phyloP scores from a whole-genome alignment of 2,329 filamentous ascomycete species.

The Colletotrichum chlorophyti region DNA sequence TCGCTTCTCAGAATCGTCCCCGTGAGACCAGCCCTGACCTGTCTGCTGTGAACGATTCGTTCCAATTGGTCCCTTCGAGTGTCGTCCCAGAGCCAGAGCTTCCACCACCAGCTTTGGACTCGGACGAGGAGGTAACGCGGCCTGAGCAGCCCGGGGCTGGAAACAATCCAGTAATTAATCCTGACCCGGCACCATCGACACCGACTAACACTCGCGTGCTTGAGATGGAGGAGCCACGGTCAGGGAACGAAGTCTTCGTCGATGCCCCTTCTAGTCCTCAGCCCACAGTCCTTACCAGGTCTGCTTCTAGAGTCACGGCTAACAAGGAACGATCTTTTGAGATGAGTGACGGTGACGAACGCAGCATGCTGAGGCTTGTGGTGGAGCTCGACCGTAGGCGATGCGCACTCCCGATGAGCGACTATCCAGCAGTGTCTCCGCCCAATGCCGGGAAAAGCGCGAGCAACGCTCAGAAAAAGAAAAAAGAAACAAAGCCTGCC shows the following conservation, averaged over 20 bases:
- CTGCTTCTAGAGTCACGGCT: constrained; percentile 32
- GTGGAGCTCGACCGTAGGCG: constrained; percentile 56
- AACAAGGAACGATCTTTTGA: constrained; percentile 42
- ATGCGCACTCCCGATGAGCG: constrained; percentile 35
- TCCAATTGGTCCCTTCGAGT: constrained; percentile 38
- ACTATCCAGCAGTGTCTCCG: constrained; percentile 36
- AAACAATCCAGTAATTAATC: background rate
- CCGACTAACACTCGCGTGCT: constrained; percentile 19
- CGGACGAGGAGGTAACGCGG: background rate
- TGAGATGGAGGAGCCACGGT: constrained; percentile 46
- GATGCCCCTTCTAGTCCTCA: constrained; percentile 56
- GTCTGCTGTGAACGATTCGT: constrained; percentile 23
- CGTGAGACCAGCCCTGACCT: constrained; percentile 13
- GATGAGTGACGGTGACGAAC: constrained; percentile 53
- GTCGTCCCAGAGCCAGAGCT: constrained; percentile 21
- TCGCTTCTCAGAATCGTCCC: constrained; percentile 21
- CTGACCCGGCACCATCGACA: constrained; percentile 15
- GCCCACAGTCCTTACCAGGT: constrained; percentile 34
- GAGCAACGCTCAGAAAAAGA: constrained; percentile 6
- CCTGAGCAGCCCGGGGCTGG: background rate
- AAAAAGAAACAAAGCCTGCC: constrained; percentile 34
- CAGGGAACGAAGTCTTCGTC: constrained; percentile 54
- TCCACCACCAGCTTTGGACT: constrained; percentile 12
- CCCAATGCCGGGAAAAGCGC: constrained; percentile 31
- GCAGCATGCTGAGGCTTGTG: constrained; percentile 54